These are phyloP conservation scores for Jamesozyma hellenica DNA, from an alignment of 805 yeast species.

Conservation along the genomic window DNA sequence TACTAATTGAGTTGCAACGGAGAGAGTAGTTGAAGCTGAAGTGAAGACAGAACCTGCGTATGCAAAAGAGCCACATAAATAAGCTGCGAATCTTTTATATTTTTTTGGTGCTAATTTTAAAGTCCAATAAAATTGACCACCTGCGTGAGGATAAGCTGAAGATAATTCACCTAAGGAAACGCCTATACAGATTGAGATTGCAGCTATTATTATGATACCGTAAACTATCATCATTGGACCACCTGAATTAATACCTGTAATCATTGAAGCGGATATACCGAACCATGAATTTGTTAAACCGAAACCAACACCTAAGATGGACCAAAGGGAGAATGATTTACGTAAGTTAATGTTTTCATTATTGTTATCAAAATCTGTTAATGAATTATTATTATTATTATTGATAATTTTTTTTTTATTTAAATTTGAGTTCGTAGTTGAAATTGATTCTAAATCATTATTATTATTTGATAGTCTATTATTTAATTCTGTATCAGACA, in stretches of 20 bases:
- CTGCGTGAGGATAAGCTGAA: conserved; percentile 52
- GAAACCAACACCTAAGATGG: conserved; percentile 51
- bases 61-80: conserved; percentile 54
- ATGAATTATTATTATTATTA: too few species aligned
- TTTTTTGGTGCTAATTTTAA: conserved; percentile 43
- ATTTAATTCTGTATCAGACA: not conserved
- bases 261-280: conserved; percentile 51
- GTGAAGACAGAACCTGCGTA: conserved; percentile 58
- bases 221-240: conserved; percentile 53
- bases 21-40: conserved; percentile 50
- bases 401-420: too few species aligned
- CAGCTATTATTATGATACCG: conserved; percentile 46
- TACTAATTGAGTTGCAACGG: conserved; percentile 44
- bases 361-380: not conserved
- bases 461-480: not conserved
- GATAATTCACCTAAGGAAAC: conserved; percentile 45
- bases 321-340: conserved; percentile 39
- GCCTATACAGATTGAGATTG: conserved; percentile 40
- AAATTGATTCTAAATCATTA: not conserved
- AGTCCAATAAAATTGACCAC: conserved; percentile 57
- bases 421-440: too few species aligned
- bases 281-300: conserved; percentile 58
- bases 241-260: conserved; percentile 48
- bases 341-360: conserved; percentile 25
- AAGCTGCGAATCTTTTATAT: conserved; percentile 38